A percentile compares a stretch with the other conserved stretches of the same genome.
Evolutionary conservation across 139 green algal species (phyloP).

Genomic region (Chlamydomonas eustigma): DNA sequence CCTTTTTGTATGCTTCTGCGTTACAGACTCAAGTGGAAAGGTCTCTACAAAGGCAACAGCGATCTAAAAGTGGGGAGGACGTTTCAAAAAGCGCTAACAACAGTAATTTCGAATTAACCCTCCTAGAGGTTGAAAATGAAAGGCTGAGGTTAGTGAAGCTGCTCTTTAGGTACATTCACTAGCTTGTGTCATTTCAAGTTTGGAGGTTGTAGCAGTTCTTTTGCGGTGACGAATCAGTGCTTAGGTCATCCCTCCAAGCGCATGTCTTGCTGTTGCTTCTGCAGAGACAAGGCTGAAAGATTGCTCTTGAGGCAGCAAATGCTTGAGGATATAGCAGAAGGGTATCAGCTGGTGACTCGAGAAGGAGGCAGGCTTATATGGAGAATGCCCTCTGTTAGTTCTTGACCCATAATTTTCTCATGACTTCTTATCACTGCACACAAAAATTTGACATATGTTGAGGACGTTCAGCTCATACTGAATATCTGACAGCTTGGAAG

Average conservation of each 20-base stretch:
- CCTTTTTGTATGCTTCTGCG: neutral
- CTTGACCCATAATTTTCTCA: no score
- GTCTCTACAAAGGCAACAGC: neutral
- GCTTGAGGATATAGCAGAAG: conserved; percentile 26
- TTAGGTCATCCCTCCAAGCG: no score
- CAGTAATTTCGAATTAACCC: conserved; percentile 8
- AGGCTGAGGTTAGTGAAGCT: conserved; percentile 23
- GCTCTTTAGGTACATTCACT: neutral
- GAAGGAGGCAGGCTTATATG: neutral
- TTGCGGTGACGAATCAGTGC: no score
- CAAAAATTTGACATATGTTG: no score
- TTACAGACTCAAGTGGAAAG: conserved; percentile 17
- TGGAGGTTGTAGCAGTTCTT: no score
- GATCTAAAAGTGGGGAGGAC: neutral
- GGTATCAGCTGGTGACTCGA: neutral
- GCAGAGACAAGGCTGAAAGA: conserved; percentile 1
- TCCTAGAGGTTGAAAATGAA: conserved; percentile 31
- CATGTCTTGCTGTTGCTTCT: no score
- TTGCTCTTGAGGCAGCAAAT: conserved; percentile 29
- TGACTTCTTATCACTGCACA: no score
- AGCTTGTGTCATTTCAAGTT: no score
- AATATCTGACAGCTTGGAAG: no score
- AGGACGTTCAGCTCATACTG: no score
- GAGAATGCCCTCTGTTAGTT: no score
- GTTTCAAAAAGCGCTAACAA: neutral